phyloP scores from a whole-genome alignment of 129 eudicot species.

The Pittosporum tobira region DNA sequence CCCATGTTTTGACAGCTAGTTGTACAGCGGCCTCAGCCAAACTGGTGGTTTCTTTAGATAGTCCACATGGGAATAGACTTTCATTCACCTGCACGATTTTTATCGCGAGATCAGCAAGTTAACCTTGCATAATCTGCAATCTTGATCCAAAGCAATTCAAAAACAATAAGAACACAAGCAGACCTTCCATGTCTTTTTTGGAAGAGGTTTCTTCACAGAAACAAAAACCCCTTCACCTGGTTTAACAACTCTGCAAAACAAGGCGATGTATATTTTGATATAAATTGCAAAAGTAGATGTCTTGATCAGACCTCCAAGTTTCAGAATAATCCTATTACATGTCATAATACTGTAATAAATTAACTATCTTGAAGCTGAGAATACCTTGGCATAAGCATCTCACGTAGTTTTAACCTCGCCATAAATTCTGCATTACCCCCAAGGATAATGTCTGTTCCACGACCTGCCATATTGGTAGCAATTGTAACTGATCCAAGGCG shows the following conservation, averaged over 20 bases:
- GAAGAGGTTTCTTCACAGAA: constrained; percentile 77
- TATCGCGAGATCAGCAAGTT: constrained; percentile 4
- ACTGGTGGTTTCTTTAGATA: constrained; percentile 50
- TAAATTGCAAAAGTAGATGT: neutral
- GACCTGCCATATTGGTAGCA: constrained; percentile 99
- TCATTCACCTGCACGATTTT: constrained; percentile 68
- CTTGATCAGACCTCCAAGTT: neutral
- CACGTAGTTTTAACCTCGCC: constrained; percentile 98
- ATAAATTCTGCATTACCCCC: constrained; percentile 99
- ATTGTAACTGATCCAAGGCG: constrained; percentile 96
- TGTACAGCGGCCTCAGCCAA: constrained; percentile 84
- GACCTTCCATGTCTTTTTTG: constrained; percentile 94
- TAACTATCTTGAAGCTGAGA: neutral
- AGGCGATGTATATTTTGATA: neutral
- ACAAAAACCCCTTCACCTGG: constrained; percentile 85
- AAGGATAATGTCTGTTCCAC: constrained; percentile 98
- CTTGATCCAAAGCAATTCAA: constrained; percentile 10
- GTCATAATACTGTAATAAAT: neutral
- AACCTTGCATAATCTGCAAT: constrained; percentile 3
- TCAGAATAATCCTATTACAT: neutral
- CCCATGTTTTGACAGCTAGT: constrained; percentile 84
- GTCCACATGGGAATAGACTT: constrained; percentile 76
- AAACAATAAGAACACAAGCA: constrained; percentile 7
- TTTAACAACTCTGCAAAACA: constrained; percentile 69
- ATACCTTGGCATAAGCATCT: constrained; percentile 97